These are phyloP conservation scores for Colletotrichum sp. DNA, from an alignment of 2,329 filamentous ascomycete genomes.

Conservation along the genomic window DNA sequence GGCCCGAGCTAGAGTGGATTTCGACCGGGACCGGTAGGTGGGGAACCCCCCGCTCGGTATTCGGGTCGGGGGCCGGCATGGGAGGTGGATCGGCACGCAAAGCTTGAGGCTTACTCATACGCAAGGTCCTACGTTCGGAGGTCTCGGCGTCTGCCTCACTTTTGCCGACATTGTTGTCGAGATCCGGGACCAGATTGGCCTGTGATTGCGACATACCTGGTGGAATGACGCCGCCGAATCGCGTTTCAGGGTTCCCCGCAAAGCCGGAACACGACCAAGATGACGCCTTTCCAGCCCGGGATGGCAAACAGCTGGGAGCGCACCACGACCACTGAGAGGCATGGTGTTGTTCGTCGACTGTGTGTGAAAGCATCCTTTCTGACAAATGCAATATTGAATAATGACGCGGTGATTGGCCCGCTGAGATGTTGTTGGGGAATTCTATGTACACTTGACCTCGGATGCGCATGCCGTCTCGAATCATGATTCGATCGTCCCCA, in stretches of 20 bases:
- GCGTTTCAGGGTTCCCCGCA: constrained; percentile 13
- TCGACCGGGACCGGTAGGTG: neutral
- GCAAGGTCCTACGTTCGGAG: neutral
- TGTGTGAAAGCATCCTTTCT: neutral
- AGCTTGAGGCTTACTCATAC: neutral
- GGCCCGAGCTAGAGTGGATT: neutral
- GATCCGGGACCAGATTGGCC: neutral
- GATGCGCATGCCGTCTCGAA: neutral
- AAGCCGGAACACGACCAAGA: neutral
- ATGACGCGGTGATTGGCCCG: neutral
- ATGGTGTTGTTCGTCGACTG: neutral
- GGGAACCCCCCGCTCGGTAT: neutral
- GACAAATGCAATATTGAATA: neutral
- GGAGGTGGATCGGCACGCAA: neutral
- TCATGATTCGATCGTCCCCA: neutral
- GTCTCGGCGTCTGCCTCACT: neutral
- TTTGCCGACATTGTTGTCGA: neutral
- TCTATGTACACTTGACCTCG: neutral
- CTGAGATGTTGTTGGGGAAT: neutral
- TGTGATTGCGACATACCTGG: constrained; percentile 3
- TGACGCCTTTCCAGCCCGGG: constrained; percentile 1
- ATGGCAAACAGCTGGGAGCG: neutral
- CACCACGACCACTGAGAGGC: neutral
- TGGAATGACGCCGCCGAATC: constrained; percentile 2
- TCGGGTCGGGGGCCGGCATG: neutral